phyloP scores from a whole-genome alignment of 345 rosid genomes.

The Gossypioides kirkii region DNA sequence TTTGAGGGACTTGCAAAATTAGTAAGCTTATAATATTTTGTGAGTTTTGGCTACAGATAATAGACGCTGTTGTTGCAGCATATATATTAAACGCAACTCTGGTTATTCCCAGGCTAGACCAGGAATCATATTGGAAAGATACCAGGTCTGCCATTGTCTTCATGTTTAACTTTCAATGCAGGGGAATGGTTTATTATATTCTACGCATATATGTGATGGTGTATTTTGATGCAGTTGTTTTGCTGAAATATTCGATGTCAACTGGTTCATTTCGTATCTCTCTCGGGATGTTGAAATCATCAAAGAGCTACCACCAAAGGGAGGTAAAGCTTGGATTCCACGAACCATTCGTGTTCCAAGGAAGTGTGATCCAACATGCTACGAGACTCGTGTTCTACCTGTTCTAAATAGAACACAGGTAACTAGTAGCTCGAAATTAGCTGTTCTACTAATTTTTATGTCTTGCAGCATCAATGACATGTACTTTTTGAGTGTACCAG shows the following conservation, averaged over 20 bases:
- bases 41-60: slow-evolving; percentile 47
- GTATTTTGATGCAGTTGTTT: slow-evolving; percentile 58
- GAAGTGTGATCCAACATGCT: slow-evolving; percentile 68
- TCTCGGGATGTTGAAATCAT: slow-evolving; percentile 58
- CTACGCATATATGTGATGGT: slow-evolving; percentile 12
- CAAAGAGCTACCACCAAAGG: slow-evolving; percentile 55
- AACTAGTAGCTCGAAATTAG: slow-evolving; percentile 20
- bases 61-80: slow-evolving; percentile 86
- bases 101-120: slow-evolving; percentile 80
- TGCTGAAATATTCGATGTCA: slow-evolving; percentile 72
- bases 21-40: not conserved
- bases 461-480: not conserved
- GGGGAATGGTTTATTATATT: not conserved
- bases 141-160: slow-evolving; percentile 40
- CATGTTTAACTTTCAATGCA: slow-evolving; percentile 5
- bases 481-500: no score
- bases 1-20: not conserved
- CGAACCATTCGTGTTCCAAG: slow-evolving; percentile 74
- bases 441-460: not conserved
- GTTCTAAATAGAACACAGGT: slow-evolving; percentile 49
- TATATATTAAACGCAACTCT: slow-evolving; percentile 92
- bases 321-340: slow-evolving; percentile 47
- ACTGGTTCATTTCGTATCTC: slow-evolving; percentile 76
- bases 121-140: slow-evolving; percentile 90
- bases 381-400: slow-evolving; percentile 50